Evolutionary conservation across 2,329 filamentous ascomycete genomes (phyloP).

Genomic region (Kalmusia sp.): DNA sequence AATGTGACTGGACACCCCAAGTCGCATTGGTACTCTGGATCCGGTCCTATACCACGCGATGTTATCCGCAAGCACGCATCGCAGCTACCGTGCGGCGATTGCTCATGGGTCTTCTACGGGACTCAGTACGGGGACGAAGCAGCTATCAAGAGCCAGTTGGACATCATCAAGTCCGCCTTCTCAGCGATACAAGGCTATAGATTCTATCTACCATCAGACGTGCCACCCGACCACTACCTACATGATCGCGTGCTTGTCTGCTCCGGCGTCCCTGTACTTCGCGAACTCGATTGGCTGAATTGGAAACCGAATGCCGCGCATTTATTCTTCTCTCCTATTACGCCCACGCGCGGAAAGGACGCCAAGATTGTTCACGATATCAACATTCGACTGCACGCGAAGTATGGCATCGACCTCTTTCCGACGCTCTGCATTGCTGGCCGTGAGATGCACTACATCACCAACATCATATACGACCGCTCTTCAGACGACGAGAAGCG

Average conservation of each 20-base stretch:
- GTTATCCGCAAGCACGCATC: constrained; percentile 21
- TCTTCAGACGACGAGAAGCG: constrained; percentile 47
- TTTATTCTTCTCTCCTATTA: constrained; percentile 61
- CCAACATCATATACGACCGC: constrained; percentile 61
- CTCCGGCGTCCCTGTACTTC: constrained; percentile 42
- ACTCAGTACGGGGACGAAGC: constrained; percentile 47
- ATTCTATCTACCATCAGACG: constrained; percentile 48
- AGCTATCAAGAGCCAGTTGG: constrained; percentile 38
- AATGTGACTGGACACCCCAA: constrained; percentile 52
- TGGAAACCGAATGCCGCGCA: constrained; percentile 62
- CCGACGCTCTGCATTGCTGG: constrained; percentile 59
- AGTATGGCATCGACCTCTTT: constrained; percentile 58
- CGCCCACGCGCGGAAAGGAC: constrained; percentile 56
- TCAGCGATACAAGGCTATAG: constrained; percentile 50
- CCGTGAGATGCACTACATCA: constrained; percentile 64
- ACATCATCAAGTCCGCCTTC: constrained; percentile 55
- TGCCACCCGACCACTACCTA: constrained; percentile 41
- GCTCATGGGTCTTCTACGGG: constrained; percentile 61
- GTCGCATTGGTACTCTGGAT: constrained; percentile 33
- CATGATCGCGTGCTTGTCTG: constrained; percentile 46
- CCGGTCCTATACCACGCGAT: constrained; percentile 22
- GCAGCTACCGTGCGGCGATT: constrained; percentile 39
- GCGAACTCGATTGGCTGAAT: constrained; percentile 54
- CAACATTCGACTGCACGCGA: constrained; percentile 25
- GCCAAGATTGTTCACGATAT: constrained; percentile 38